These are phyloP conservation scores for bread wheat (Triticum aestivum) DNA, from an alignment of 176 grass and related monocot species.

Conservation along the genomic window IWGSC_CS_RefSeq_v2.1 NC_057802.1:546995734-546996233, in stretches of 20 bases:
- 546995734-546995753: constrained; percentile 88
- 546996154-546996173: constrained; percentile 48
- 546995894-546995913: not conserved
- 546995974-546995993: constrained; percentile 81
- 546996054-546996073: constrained; percentile 59
- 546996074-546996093: constrained; percentile 27
- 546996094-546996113: not conserved
- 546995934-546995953: constrained; percentile 86
- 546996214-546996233: constrained; percentile 45
- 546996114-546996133: constrained; percentile 46
- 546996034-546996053: constrained; percentile 67
- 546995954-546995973: constrained; percentile 97
- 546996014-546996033: constrained; percentile 87
- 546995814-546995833: constrained; percentile 95
- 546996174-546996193: constrained; percentile 54
- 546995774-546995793: constrained; percentile 87
- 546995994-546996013: constrained; percentile 87
- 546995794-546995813: constrained; percentile 79
- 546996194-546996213: constrained; percentile 19
- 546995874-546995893: not conserved
- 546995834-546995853: constrained; percentile 95
- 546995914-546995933: constrained; percentile 47
- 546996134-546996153: constrained; percentile 35
- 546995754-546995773: constrained; percentile 80
- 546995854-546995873: not conserved